These are phyloP conservation scores for Didymosphaeria variabile DNA, from an alignment of 2,329 filamentous ascomycete species.

Conservation along the genomic window DNA sequence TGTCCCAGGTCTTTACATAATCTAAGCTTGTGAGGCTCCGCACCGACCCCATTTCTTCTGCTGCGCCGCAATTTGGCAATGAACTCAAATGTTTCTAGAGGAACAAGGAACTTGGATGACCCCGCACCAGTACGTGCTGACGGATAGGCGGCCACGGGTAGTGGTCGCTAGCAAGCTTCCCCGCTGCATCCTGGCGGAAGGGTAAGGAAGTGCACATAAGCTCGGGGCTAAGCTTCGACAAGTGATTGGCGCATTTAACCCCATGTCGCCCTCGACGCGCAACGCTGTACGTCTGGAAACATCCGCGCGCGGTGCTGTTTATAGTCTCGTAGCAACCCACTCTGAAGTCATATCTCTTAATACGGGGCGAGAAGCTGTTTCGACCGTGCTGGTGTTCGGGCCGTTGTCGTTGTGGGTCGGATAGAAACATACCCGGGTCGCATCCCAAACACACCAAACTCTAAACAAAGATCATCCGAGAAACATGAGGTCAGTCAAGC, in stretches of 20 bases:
- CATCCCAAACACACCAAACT: not conserved
- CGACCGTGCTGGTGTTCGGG: not conserved
- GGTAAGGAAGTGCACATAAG: slow-evolving; percentile 14
- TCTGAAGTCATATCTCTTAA: not conserved
- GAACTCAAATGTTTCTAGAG: not conserved
- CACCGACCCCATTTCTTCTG: not conserved
- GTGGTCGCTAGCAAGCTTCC: slow-evolving; percentile 17
- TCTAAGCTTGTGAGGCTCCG: not conserved
- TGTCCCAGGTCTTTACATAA: not conserved
- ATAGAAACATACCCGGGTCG: not conserved
- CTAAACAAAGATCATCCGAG: not conserved
- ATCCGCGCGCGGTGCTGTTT: not conserved
- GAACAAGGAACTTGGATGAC: not conserved
- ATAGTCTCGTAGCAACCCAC: not conserved
- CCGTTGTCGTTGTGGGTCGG: not conserved
- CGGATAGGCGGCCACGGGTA: not conserved
- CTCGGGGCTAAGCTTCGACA: slow-evolving; percentile 20
- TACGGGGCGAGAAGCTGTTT: not conserved
- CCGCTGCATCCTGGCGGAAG: slow-evolving; percentile 15
- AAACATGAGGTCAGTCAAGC: not conserved
- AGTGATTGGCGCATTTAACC: slow-evolving; percentile 16
- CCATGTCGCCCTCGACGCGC: slow-evolving; percentile 7
- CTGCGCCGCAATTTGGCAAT: not conserved
- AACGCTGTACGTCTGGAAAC: slow-evolving; percentile 1
- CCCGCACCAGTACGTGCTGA: slow-evolving; percentile 10